A percentile compares a stretch with the other conserved stretches of the same genome.
Evolutionary conservation across 2,329 filamentous ascomycete genomes (phyloP).

Genomic region (Alternaria arbusti): DNA sequence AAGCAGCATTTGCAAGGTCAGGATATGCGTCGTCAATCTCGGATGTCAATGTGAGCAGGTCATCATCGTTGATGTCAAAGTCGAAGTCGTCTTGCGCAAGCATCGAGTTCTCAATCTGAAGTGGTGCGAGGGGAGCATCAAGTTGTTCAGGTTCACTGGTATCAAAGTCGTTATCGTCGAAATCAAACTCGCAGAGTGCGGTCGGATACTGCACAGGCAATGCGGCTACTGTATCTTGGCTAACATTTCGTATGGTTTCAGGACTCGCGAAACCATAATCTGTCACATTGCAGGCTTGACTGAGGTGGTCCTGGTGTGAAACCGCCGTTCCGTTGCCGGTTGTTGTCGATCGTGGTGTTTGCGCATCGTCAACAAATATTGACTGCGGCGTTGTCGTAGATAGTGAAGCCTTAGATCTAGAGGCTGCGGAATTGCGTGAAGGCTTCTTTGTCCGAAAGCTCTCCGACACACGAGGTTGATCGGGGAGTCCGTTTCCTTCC

Average conservation of each 20-base stretch:
- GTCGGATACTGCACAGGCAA: background rate
- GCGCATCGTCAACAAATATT: background rate
- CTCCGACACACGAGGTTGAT: slow-evolving; percentile 21
- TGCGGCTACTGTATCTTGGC: background rate
- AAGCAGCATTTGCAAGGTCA: background rate
- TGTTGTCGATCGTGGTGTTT: background rate
- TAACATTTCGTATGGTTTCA: background rate
- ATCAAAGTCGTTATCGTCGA: background rate
- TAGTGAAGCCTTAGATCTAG: background rate
- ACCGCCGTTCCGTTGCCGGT: background rate
- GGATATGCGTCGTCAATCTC: background rate
- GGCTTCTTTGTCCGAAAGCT: slow-evolving; percentile 22
- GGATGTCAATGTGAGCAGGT: slow-evolving; percentile 25
- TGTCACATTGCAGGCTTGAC: background rate
- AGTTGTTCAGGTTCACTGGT: background rate
- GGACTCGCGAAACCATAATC: background rate
- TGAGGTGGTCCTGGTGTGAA: background rate
- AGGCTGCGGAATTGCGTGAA: background rate
- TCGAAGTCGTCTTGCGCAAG: slow-evolving; percentile 21
- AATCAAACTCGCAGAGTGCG: background rate
- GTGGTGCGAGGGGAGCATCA: background rate
- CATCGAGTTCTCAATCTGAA: background rate
- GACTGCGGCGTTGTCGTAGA: background rate
- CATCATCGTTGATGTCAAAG: slow-evolving; percentile 33
- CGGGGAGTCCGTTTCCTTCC: background rate